Evolutionary conservation across 768 basidiomycete genomes (phyloP), one percentile per base, ranked within the genome.

Genomic region (Lentinula guzmanii): DNA sequence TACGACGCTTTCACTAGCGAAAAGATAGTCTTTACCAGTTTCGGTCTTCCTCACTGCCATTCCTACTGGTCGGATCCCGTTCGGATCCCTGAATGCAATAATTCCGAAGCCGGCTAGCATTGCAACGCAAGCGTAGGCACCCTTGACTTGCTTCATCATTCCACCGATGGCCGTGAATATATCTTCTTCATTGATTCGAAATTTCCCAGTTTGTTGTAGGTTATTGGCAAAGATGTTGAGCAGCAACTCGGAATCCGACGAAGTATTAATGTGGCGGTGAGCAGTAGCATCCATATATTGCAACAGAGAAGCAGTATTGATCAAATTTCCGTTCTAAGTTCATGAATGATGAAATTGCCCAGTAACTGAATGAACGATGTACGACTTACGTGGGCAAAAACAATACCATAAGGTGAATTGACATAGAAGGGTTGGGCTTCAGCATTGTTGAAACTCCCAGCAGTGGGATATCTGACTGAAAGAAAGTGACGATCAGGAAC

Each of bases 351-450:
- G 37, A 60, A 28, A 16, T 62, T 28, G 28, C 54, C 60, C 56
- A 28, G 65, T 33, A n/a, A 5, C 64, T 18, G 50, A 51, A 58
- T 18, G 58, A 33, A 37, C 18, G 51, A 46, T 11, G 10, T 33
- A 37, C 31, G 31, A 79, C 89, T 65, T 72, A 95, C 96, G 80
- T 99, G 96, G 18, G 93, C 97, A 70, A 99, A 90, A 64, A 95
- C 93, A 70, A 99, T 96, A 56, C 97, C 97, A 72, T 98, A 99
- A 3, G 97, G 97, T n/a, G 95, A 96, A 77, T 99, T 99, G 68
- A 99, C 97, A 71, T 99, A 99, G 81, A 99, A 99, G 1, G 97
- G 97, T 71, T 99, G 97, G 7, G 97, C 95, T 72, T 99, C 97
- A 10, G 96, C 89, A 66, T 97, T 91, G 61, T 95, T 91, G 62